These are phyloP conservation scores for Helotiales sp. DNA, from an alignment of 2,329 filamentous ascomycete genomes.

Conservation along the genomic window DNA sequence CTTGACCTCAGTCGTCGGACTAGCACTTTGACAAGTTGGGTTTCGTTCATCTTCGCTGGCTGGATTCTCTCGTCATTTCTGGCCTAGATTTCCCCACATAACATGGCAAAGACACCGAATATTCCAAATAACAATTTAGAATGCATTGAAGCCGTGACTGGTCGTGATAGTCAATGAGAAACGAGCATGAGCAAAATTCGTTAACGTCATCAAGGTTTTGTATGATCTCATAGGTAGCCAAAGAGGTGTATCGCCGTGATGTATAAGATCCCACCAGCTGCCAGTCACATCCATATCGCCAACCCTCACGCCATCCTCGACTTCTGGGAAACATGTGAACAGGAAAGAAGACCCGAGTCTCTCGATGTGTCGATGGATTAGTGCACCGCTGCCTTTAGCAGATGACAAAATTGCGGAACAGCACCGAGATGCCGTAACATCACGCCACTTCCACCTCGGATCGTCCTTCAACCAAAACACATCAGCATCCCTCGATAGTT, in stretches of 20 bases:
- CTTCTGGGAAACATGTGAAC: background rate
- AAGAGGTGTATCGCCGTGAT: slow-evolving; percentile 13
- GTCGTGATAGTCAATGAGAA: background rate
- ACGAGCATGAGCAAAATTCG: background rate
- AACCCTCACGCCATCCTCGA: background rate
- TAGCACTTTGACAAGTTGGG: no score
- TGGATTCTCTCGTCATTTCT: no score
- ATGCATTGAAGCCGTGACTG: background rate
- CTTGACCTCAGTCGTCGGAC: no score
- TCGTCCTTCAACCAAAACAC: background rate
- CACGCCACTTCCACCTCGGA: slow-evolving; percentile 11
- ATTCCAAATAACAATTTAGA: no score
- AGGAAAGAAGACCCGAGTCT: slow-evolving; percentile 8
- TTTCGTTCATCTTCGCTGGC: no score
- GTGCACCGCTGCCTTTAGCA: slow-evolving; percentile 13
- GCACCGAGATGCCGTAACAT: slow-evolving; percentile 5
- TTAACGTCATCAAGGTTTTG: slow-evolving; percentile 19
- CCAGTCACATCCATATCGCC: background rate
- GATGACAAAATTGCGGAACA: background rate
- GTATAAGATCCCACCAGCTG: slow-evolving; percentile 13
- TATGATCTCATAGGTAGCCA: slow-evolving; percentile 16
- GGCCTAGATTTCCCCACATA: no score
- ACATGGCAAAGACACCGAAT: background rate
- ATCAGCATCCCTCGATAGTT: no score
- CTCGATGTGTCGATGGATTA: background rate